Base-by-base conservation (phyloP, 176 grass and related monocot species). In the Cenchrus fungigraminus region DNA sequence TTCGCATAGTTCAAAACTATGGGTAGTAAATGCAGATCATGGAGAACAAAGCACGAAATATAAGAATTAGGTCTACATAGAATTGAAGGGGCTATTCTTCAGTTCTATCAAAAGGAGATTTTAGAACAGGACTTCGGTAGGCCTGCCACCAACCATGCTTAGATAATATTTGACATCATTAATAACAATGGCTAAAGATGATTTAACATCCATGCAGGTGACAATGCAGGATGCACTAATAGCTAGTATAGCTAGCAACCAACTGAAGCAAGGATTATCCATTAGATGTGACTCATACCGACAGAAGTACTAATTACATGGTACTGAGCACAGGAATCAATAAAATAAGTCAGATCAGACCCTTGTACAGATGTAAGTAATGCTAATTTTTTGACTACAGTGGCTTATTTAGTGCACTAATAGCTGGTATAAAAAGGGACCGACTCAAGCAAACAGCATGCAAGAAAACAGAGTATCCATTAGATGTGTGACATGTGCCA, bases 321-420 rank as follows among this genome's bases (percentile, higher is more conserved):
- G 9, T 64, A 49, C 32, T 3, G 0, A 47, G 81, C 34, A 81
- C n/a, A 61, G 45, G 55, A 62, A 73, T 50, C 43, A 52, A 84
- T 42, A 29, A 75, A 49, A 64, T n/a, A 83, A 84, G 52, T 74
- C 25, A 22, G 70, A 64, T 63, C 25, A 10, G 28, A 83, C 6
- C 70, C 45, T 73, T 29, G 70, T 25, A 73, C 45, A 73, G n/a
- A 13, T 51, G 69, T 50, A 29, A 11, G 47, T 50, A 50, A 10
- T 12, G 8, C 11, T 50, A 50, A 50, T 50, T 13, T 7, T 8
- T 22, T 68, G 59, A 29, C 37, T 0, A 4, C 8, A 57, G 55
- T 60, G 45, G 44, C 49, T 46, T 72, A 56, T 72, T 65, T 83
- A 58, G 59, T 68, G 43, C 53, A 65, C 8, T 71, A 71, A 71